phyloP scores from a whole-genome alignment of 192 early-diverging fungal species.

The Backusella tuberculispora region DNA sequence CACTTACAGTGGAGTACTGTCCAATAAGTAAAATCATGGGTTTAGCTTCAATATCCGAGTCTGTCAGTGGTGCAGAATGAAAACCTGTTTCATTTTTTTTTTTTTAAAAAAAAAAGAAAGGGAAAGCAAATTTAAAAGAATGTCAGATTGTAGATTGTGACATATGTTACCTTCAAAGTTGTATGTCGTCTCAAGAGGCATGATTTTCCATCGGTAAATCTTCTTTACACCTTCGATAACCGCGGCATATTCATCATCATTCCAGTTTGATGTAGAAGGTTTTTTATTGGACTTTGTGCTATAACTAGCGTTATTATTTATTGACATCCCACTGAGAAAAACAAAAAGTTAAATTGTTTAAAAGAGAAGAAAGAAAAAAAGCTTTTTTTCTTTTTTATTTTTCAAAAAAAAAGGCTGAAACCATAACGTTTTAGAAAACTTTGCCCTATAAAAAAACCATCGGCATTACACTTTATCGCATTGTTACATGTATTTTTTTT shows the following conservation, averaged over 20 bases:
- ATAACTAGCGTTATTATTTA: background rate
- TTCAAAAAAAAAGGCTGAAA: no score
- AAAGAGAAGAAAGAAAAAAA: background rate
- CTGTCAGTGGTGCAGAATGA: slow-evolving; percentile 78
- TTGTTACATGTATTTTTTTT: no score
- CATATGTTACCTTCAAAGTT: slow-evolving; percentile 62
- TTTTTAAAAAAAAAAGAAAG: background rate
- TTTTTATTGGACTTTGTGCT: background rate
- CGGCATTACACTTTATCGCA: no score
- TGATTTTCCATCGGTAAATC: slow-evolving; percentile 72
- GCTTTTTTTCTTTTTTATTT: background rate
- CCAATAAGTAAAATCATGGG: slow-evolving; percentile 88
- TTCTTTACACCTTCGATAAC: slow-evolving; percentile 70
- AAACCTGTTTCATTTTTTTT: slow-evolving; percentile 50
- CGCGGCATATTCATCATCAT: slow-evolving; percentile 58
- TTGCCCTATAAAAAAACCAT: no score
- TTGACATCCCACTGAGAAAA: background rate
- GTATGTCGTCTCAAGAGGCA: slow-evolving; percentile 71
- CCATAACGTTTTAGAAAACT: no score
- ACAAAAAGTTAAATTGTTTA: background rate
- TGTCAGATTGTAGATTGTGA: background rate
- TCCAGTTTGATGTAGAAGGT: background rate
- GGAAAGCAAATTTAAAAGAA: background rate
- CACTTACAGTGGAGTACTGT: slow-evolving; percentile 79
- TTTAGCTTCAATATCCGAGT: slow-evolving; percentile 83